Evolutionary conservation across 495 filamentous ascomycete genomes (phyloP), one percentile per base, ranked within the genome.

Genomic region (Aspergillus conjunctus): DNA sequence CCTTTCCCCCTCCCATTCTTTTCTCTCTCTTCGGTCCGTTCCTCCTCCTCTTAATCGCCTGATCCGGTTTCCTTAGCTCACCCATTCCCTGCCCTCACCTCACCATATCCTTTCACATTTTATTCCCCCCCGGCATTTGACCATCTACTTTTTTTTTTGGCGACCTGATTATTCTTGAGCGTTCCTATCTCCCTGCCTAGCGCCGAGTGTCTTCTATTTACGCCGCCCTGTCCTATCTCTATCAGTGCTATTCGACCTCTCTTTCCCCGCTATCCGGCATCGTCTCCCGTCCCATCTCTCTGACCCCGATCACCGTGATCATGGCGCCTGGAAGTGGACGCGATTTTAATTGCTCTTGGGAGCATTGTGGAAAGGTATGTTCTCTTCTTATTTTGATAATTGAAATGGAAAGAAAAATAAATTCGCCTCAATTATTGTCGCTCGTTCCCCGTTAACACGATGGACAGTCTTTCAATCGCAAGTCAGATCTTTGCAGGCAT

Each of bases 401-500:
- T 22, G 21, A 32, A 18, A 33, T 10, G n/a, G n/a, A n/a, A n/a
- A n/a, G n/a, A 1, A 26, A n/a, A 22, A 15, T 49, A 43, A 15
- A 37, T 34, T 33, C 21, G 37, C 15, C 1, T 15, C n/a, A n/a
- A 9, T 49, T 22, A 15, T 43, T 39, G 1, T 30, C 49, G 17
- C 45, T 49, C 20, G 34, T 46, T 14, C 17, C 39, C 39, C 56
- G 41, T 54, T 49, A 41, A 59, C 32, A 32, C 31, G 26, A 15
- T 30, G 17, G 43, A 59, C 60, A 95, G 91, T 90, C 88, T 60
- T 96, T 96, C 83, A 94, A 93, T 81, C 86, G 91, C 76, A 96
- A 94, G 72, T 96, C 91, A 9, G 91, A 96, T 76, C 82, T 96
- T 54, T 89, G 91, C 72, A 83, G 91, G 68, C 91, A 96, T 72